phyloP scores from a whole-genome alignment of 768 basidiomycete genomes.

The Xerocomellus intermedius region DNA sequence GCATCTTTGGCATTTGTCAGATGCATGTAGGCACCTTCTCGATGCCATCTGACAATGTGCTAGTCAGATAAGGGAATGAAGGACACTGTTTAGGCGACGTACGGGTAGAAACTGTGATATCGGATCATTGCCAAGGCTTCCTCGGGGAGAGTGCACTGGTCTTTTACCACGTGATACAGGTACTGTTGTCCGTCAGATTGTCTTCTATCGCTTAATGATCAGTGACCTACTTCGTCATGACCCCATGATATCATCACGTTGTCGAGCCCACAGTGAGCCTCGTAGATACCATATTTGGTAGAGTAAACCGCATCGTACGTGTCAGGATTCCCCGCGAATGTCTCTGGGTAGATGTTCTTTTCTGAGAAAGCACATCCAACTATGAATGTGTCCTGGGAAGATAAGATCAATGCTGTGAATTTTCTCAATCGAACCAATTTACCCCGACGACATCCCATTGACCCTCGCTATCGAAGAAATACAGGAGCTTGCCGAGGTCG shows the following conservation, averaged over 20 bases:
- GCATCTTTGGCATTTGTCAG: constrained; percentile 72
- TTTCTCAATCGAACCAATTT: constrained; percentile 22
- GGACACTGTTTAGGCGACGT: constrained; percentile 21
- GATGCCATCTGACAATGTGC: constrained; percentile 62
- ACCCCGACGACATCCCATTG: constrained; percentile 96
- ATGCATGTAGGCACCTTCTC: constrained; percentile 81
- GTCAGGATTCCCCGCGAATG: constrained; percentile 76
- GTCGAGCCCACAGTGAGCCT: constrained; percentile 76
- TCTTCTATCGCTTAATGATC: constrained; percentile 2
- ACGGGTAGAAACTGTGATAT: constrained; percentile 93
- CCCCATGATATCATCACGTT: constrained; percentile 91
- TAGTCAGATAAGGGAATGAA: not conserved
- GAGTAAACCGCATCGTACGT: constrained; percentile 61
- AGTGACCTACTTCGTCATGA: constrained; percentile 75
- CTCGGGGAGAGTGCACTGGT: constrained; percentile 75
- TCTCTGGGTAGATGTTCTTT: constrained; percentile 77
- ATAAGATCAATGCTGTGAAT: constrained; percentile 1
- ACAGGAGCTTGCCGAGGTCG: constrained; percentile 85
- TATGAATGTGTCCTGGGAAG: constrained; percentile 62
- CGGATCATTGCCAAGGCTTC: constrained; percentile 91
- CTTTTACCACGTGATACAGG: constrained; percentile 79
- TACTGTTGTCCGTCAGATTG: constrained; percentile 47
- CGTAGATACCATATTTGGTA: constrained; percentile 72
- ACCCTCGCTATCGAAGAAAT: constrained; percentile 81
- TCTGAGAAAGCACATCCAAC: constrained; percentile 87